Evolutionary conservation across 2,329 filamentous ascomycete genomes (phyloP).

Genomic region (Botrytis galanthina): DNA sequence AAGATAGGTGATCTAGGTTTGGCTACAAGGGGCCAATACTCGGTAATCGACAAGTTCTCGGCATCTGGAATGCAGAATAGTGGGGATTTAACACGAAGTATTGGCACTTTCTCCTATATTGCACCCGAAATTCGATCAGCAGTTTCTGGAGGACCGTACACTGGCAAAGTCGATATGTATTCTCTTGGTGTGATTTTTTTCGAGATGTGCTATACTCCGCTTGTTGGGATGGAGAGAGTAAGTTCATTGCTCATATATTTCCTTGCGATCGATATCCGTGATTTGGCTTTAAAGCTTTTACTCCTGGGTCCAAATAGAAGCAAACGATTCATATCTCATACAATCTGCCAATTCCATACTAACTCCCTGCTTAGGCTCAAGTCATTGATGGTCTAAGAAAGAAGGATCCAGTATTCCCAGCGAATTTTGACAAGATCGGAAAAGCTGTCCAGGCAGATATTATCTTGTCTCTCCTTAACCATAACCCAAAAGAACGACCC

Average conservation of each 20-base stretch:
- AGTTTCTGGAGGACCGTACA: slow-evolving; percentile 71
- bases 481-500: slow-evolving; percentile 78
- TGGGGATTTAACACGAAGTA: slow-evolving; percentile 66
- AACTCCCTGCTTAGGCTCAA: slow-evolving; percentile 37
- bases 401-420: slow-evolving; percentile 65
- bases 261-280: neutral
- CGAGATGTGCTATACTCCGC: slow-evolving; percentile 80
- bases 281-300: neutral
- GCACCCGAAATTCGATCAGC: slow-evolving; percentile 85
- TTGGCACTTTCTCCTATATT: slow-evolving; percentile 83
- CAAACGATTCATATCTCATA: neutral
- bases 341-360: neutral
- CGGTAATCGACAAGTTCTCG: slow-evolving; percentile 52
- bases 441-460: slow-evolving; percentile 71
- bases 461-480: slow-evolving; percentile 74
- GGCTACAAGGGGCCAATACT: slow-evolving; percentile 81
- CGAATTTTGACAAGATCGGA: slow-evolving; percentile 69
- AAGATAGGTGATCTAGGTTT: slow-evolving; percentile 97
- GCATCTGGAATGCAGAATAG: slow-evolving; percentile 30
- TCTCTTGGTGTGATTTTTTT: slow-evolving; percentile 97
- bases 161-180: slow-evolving; percentile 97
- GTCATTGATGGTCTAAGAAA: slow-evolving; percentile 68
- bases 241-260: neutral
- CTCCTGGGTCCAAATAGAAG: neutral
- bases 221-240: slow-evolving; percentile 59